A percentile compares a stretch with the other conserved stretches of the same genome.
Evolutionary conservation across 2,329 filamentous ascomycete species (phyloP).

Genomic region (Neurospora crassa): DNA sequence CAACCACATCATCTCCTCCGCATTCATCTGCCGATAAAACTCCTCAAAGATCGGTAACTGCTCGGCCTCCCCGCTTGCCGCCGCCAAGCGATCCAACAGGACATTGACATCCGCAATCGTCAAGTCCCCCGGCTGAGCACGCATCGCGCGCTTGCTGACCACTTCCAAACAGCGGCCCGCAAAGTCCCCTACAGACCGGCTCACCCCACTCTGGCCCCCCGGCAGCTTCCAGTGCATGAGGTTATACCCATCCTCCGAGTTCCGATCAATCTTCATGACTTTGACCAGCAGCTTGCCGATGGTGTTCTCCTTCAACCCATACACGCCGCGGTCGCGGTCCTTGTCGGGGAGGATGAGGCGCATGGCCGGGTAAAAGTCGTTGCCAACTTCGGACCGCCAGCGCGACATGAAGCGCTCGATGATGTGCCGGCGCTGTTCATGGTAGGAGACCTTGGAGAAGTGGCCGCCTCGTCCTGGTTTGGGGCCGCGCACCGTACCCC

Average conservation of each 20-base stretch:
- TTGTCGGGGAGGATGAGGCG: slow-evolving; percentile 88
- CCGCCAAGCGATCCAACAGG: slow-evolving; percentile 68
- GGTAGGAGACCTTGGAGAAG: slow-evolving; percentile 53
- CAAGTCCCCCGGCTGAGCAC: slow-evolving; percentile 65
- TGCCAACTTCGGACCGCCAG: slow-evolving; percentile 82
- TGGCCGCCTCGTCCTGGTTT: slow-evolving; percentile 48
- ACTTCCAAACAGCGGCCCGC: slow-evolving; percentile 82
- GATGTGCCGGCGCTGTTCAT: slow-evolving; percentile 70
- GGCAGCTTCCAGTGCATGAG: slow-evolving; percentile 90
- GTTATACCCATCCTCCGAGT: slow-evolving; percentile 79
- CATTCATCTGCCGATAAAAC: slow-evolving; percentile 87
- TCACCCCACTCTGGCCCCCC: slow-evolving; percentile 39
- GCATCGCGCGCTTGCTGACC: slow-evolving; percentile 72
- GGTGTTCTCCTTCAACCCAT: slow-evolving; percentile 85
- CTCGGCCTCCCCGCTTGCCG: slow-evolving; percentile 68
- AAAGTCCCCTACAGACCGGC: slow-evolving; percentile 72
- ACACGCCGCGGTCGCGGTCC: slow-evolving; percentile 85
- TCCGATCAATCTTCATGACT: slow-evolving; percentile 82
- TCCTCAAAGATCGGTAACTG: slow-evolving; percentile 72
- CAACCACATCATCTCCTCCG: slow-evolving; percentile 88
- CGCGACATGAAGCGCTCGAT: slow-evolving; percentile 77
- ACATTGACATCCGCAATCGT: slow-evolving; percentile 84
- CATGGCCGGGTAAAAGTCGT: slow-evolving; percentile 89
- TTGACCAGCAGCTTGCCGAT: slow-evolving; percentile 89
- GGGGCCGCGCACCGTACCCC: neutral